phyloP scores from a whole-genome alignment of 2,329 filamentous ascomycete genomes.

The Cryoendolithus antarcticus region DNA sequence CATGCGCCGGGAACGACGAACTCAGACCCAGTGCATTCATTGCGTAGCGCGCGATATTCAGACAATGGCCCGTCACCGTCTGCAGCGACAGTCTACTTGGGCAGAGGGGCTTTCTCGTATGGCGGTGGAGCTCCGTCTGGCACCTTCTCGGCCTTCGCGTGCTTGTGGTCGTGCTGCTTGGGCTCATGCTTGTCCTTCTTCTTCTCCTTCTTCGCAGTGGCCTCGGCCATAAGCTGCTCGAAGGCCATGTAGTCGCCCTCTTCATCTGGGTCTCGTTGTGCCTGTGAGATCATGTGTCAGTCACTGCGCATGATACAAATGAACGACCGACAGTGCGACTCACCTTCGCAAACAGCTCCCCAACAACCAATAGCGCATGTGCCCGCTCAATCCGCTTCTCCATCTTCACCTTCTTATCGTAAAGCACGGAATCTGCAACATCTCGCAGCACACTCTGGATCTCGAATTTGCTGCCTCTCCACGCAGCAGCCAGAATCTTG shows the following conservation, averaged over 20 bases:
- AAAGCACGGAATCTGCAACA: constrained; percentile 80
- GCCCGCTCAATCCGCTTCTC: constrained; percentile 83
- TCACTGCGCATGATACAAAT: neutral
- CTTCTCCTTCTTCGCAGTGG: constrained; percentile 87
- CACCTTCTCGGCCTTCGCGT: constrained; percentile 32
- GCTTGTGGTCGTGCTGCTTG: constrained; percentile 24
- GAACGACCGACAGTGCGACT: constrained; percentile 14
- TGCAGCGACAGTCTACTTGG: too few relatives aligned
- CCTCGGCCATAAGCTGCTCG: constrained; percentile 93
- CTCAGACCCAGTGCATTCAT: too few relatives aligned
- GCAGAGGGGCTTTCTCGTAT: too few relatives aligned
- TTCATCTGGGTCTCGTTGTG: constrained; percentile 80
- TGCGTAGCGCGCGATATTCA: too few relatives aligned
- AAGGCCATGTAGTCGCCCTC: constrained; percentile 98
- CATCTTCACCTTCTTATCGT: constrained; percentile 64
- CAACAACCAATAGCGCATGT: constrained; percentile 76
- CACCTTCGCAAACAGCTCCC: constrained; percentile 82
- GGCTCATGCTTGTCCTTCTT: constrained; percentile 50
- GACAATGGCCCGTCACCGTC: too few relatives aligned
- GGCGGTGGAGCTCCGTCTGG: constrained; percentile 5
- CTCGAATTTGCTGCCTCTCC: constrained; percentile 93
- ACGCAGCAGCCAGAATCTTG: constrained; percentile 94
- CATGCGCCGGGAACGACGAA: too few relatives aligned
- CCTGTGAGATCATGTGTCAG: constrained; percentile 38
- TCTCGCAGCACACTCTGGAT: constrained; percentile 92